Evolutionary conservation across 2,329 filamentous ascomycete genomes (phyloP), one percentile per base, ranked within the genome.

Genomic region (Penicillium thymicola): DNA sequence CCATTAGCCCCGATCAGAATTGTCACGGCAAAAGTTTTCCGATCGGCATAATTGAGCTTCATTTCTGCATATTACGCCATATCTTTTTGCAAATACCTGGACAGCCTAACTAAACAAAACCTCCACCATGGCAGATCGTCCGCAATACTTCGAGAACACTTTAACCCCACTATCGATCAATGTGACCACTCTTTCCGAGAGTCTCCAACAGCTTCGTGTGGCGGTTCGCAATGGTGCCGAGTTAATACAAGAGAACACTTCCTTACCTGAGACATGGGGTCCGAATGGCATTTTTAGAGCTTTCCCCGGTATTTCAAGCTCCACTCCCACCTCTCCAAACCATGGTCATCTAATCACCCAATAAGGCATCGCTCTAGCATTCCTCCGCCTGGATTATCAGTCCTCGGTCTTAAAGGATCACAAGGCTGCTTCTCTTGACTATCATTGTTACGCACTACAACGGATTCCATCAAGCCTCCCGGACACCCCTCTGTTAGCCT

Each of bases 311-410:
- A 73, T 43, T 42, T 50, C 21, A 25, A 18, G 2, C 9, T 16
- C 45, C 7, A 27, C 4, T 9, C 5, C 11, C 11, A 10, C 34
- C 3, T 27, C 7, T 43, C 16, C 13, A 37, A 9, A n/a, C 10
- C 6, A 42, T n/a, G 21, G 3, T 18, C 28, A 48, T 37, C 43
- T 65, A 45, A 60, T 42, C 7, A 11, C n/a, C 16, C 38, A 14
- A 21, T 28, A n/a, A 75, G 75, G 75, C 13, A 64, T 74, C 44
- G 67, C 70, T 36, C 63, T 75, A 43, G 65, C 72, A 41, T 74
- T 75, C 46, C 64, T 76, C 13, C 72, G 75, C n/a, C 66, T 76
- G 16, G 67, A 69, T 11, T 71, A 69, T 23, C 74, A 76, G 57
- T 65, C 64, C 5, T 48, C 62, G 13, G 67, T 67, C 10, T 48